Evolutionary conservation across 2,329 filamentous ascomycete species (phyloP), one percentile per base, ranked within the genome.

Genomic region (Setomelanomma holmii): DNA sequence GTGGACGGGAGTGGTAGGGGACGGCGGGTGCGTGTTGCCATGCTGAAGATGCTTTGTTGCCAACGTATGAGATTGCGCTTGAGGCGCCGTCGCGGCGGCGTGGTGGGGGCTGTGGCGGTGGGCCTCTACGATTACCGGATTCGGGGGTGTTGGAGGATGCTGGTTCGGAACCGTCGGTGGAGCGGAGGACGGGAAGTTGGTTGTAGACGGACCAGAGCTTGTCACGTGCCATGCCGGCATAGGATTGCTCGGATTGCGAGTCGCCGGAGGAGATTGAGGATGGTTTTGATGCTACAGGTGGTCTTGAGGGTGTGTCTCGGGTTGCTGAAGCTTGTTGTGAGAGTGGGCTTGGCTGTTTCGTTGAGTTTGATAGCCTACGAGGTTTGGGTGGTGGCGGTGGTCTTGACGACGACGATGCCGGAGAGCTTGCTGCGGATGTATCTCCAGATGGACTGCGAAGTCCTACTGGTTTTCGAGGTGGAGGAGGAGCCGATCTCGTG

Each of bases 181-280:
- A 62, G 14, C 66, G 66, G 24, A 70, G 57, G 4, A 74, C 66
- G 7, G 76, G 75, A 4, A 78, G 63, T 42, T 64, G 63, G 47
- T 73, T 77, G 66, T 77, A 78, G 5, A 71, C 75, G 4, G 73
- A 73, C 39, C 63, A 63, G 5, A 78, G 59, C 40, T 75, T 78
- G 19, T 76, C 68, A 34, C 72, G 69, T 20, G 74, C 76, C 53
- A 69, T 68, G 17, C 66, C 67, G 24, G 67, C 68, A 56, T 75
- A 78, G 21, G 62, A 68, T 57, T 66, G 72, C 55, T 66, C 55
- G 8, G 53, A 58, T 30, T 63, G 54, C 27, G 53, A 51, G n/a
- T 58, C 51, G 27, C 47, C 55, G 17, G 51, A 47, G 33, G 49
- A 44, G 53, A 41, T 71, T 60, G 64, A 53, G 23, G 55, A 53